Percentiles rank a stretch among this genome's conserved stretches.
These are phyloP conservation scores for Cetraspora pellucida DNA, from an alignment of 192 early-diverging fungal genomes.

Conservation along the genomic window DNA sequence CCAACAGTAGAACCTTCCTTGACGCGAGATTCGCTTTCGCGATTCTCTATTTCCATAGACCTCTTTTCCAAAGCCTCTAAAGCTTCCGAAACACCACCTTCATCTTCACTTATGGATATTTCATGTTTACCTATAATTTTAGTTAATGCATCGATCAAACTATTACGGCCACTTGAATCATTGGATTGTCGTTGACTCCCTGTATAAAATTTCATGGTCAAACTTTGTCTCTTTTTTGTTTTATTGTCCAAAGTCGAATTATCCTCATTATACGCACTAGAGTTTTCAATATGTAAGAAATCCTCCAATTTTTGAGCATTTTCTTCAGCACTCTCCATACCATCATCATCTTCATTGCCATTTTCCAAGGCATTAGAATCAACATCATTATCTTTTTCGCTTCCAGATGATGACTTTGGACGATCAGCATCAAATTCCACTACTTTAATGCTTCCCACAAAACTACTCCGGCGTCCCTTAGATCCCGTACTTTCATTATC, in stretches of 20 bases:
- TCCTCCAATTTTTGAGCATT: constrained; percentile 14
- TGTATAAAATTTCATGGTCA: constrained; percentile 19
- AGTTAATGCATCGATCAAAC: constrained; percentile 19
- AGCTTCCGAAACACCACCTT: neutral
- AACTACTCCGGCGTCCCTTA: constrained; percentile 21
- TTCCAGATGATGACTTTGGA: constrained; percentile 15
- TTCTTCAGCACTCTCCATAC: constrained; percentile 16
- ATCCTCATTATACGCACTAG: neutral
- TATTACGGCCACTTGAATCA: neutral
- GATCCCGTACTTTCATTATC: neutral
- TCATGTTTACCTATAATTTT: neutral
- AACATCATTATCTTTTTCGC: constrained; percentile 20
- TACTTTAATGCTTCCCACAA: constrained; percentile 19
- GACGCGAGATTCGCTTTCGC: neutral
- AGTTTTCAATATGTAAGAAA: constrained; percentile 15
- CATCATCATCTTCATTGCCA: constrained; percentile 17
- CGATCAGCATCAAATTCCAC: constrained; percentile 1
- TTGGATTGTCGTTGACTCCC: neutral
- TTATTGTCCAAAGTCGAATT: neutral
- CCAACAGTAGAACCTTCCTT: neutral
- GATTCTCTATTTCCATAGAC: neutral
- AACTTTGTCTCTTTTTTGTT: constrained; percentile 16
- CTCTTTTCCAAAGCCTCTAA: constrained; percentile 20
- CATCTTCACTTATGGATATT: neutral
- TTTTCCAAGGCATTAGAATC: neutral